Evolutionary conservation across 2,329 filamentous ascomycete species (phyloP).

Genomic region (Xylariaceae sp.): DNA sequence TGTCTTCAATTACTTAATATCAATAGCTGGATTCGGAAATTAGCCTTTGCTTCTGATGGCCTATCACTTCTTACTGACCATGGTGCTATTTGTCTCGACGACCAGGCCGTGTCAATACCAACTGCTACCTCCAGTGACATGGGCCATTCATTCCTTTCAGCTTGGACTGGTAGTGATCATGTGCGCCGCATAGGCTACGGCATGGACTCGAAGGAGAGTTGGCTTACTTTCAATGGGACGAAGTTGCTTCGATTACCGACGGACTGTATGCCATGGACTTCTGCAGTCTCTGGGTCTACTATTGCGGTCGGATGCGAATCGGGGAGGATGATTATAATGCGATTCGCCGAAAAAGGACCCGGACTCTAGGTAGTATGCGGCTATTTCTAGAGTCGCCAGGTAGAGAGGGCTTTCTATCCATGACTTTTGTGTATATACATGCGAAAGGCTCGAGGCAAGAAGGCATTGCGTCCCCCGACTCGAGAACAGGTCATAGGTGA

Average conservation of each 20-base stretch:
- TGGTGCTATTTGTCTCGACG: not conserved
- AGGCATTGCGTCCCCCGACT: no score
- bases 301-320: not conserved
- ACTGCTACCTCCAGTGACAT: not conserved
- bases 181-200: not conserved
- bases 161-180: not conserved
- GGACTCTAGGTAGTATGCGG: no score
- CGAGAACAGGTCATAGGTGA: no score
- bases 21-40: not conserved
- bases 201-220: not conserved
- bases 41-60: conserved; percentile 10
- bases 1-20: conserved; percentile 15
- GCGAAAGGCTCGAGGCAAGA: no score
- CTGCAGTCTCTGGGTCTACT: not conserved
- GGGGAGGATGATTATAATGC: not conserved
- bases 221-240: not conserved
- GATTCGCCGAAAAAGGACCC: not conserved
- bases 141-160: not conserved
- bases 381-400: no score
- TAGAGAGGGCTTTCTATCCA: no score
- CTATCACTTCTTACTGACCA: not conserved
- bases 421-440: no score
- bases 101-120: not conserved
- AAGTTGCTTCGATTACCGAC: not conserved
- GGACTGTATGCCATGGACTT: not conserved